These are phyloP conservation scores for Mycena galopus DNA, from an alignment of 768 basidiomycete genomes.

Conservation along the genomic window DNA sequence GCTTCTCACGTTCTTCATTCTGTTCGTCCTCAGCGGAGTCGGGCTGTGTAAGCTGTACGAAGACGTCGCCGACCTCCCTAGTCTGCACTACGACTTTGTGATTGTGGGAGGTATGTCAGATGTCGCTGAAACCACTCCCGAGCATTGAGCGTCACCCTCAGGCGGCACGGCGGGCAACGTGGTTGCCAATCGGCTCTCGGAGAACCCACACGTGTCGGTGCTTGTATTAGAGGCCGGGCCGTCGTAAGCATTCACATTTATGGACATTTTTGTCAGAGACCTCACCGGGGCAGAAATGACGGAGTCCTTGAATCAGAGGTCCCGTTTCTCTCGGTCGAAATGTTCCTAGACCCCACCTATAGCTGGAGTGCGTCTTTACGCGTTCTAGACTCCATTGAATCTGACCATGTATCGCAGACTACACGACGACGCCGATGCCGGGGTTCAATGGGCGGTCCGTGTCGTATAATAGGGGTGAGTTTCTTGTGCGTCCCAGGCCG, in stretches of 20 bases:
- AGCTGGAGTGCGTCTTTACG: constrained; percentile 10
- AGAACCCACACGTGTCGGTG: neutral
- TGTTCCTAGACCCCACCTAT: neutral
- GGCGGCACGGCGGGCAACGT: too few species aligned
- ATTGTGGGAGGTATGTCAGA: too few species aligned
- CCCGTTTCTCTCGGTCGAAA: neutral
- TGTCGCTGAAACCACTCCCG: too few species aligned
- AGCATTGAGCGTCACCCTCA: too few species aligned
- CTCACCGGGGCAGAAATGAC: constrained; percentile 8
- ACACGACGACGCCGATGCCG: neutral
- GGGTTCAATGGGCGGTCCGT: neutral
- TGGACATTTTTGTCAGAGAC: constrained; percentile 7
- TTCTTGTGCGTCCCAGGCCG: neutral
- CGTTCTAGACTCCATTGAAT: neutral
- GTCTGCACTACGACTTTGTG: constrained; percentile 3
- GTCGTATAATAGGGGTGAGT: constrained; percentile 10
- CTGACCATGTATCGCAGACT: constrained; percentile 8
- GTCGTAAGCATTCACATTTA: neutral
- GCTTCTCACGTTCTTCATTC: neutral
- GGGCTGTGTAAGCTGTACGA: constrained; percentile 9
- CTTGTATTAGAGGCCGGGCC: constrained; percentile 16
- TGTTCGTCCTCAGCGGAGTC: neutral
- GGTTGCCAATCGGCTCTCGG: constrained; percentile 11
- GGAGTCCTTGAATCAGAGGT: constrained; percentile 4
- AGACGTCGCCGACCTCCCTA: constrained; percentile 1